phyloP scores from a whole-genome alignment of 495 filamentous ascomycete genomes.

The Xylaria telfairii region DNA sequence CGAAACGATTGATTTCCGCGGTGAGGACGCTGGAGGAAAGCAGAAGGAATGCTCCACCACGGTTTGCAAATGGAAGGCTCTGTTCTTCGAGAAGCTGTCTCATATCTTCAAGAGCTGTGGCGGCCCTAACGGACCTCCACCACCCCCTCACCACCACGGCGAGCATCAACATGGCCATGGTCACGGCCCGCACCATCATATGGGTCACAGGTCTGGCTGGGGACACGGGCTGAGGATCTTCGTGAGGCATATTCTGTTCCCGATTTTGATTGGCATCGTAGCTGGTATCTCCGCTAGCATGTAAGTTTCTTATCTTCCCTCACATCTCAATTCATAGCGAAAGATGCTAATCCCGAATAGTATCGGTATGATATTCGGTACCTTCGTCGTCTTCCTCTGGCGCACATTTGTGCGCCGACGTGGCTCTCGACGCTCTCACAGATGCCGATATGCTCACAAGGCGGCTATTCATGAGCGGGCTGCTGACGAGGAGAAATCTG shows the following conservation, averaged over 20 bases:
- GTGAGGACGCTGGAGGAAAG: conserved; percentile 32
- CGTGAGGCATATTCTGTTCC: conserved; percentile 56
- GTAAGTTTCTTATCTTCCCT: conserved; percentile 40
- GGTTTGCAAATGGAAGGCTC: conserved; percentile 54
- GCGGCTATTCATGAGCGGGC: conserved; percentile 36
- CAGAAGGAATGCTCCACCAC: conserved; percentile 50
- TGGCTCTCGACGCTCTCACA: conserved; percentile 34
- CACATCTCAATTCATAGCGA: not conserved
- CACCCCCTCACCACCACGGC: conserved; percentile 19
- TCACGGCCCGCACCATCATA: conserved; percentile 24
- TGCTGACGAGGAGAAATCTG: conserved; percentile 50
- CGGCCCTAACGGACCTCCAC: conserved; percentile 24
- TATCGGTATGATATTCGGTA: conserved; percentile 59
- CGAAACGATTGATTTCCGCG: conserved; percentile 33
- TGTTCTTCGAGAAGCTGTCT: conserved; percentile 47
- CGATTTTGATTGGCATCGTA: conserved; percentile 57
- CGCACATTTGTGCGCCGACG: conserved; percentile 44
- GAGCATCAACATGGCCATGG: conserved; percentile 10
- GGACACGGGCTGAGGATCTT: conserved; percentile 52
- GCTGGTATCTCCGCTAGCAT: conserved; percentile 60
- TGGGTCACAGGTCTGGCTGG: conserved; percentile 45
- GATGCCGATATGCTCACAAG: conserved; percentile 39
- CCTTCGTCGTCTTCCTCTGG: conserved; percentile 53
- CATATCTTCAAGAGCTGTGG: conserved; percentile 37
- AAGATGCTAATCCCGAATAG: conserved; percentile 34